Conservation (phyloP, 768 basidiomycete genomes). For the Amanita brunnescens region DNA sequence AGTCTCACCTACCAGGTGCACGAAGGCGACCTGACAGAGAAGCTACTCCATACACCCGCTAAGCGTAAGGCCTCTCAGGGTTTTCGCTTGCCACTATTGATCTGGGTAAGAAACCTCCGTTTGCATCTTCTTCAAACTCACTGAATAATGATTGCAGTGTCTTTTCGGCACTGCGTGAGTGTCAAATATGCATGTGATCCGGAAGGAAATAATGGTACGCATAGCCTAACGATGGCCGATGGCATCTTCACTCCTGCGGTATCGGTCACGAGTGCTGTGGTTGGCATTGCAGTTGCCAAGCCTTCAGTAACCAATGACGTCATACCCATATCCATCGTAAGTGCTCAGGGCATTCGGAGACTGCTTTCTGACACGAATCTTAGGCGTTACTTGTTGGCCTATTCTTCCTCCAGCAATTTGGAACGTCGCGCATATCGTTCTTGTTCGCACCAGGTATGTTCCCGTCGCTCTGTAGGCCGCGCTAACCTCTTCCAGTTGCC, state of each 20-base stretch:
- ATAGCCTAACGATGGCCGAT: conserved; percentile 54
- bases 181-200: too few relatives aligned
- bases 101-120: conserved; percentile 35
- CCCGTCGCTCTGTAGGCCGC: conserved; percentile 16
- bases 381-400: conserved; percentile 49
- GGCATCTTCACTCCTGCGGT: conserved; percentile 64
- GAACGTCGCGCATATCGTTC: conserved; percentile 42
- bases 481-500: conserved; percentile 21
- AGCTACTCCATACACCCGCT: neutral
- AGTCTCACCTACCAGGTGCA: conserved; percentile 37
- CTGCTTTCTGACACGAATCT: neutral
- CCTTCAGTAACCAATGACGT: conserved; percentile 37
- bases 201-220: neutral
- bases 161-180: conserved; percentile 49
- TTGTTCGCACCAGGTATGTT: conserved; percentile 45
- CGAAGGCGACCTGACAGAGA: conserved; percentile 4
- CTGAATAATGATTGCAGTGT: conserved; percentile 25
- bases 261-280: conserved; percentile 58
- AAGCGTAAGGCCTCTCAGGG: conserved; percentile 19
- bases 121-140: neutral
- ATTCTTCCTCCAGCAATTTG: conserved; percentile 53
- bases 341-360: conserved; percentile 7
- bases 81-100: conserved; percentile 40
- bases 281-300: conserved; percentile 55
- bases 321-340: conserved; percentile 50